Evolutionary conservation across 805 yeast species (phyloP), one percentile per base, ranked within the genome.

Genomic region (Hemisphaericaspora nanyangensis): DNA sequence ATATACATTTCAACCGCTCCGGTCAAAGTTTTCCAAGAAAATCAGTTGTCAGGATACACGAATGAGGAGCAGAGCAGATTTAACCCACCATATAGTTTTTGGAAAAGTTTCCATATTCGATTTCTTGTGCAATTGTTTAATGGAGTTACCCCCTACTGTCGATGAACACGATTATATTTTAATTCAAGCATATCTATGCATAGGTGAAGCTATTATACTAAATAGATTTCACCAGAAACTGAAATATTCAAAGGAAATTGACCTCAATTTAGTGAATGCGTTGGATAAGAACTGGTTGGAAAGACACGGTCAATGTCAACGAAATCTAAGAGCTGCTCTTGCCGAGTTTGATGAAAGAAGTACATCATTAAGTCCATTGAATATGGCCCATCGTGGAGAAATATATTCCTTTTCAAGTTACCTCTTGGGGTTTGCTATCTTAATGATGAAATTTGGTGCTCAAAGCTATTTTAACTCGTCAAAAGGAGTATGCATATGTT

Each of bases 191-290:
- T 42, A 43, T 29, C 31, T 52, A 5, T 47, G 48, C 31, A 34
- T 55, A 16, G 60, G 60, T 10, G 47, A 43, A 29, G 36, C 44
- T 4, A 35, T 49, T 2, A 34, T 51, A 3, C 19, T 38, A 12
- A 54, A 42, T 34, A 41, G 37, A 18, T 38, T 52, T 29, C 45
- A 36, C 13, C 35, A 29, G 25, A 38, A 37, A 34, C 36, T 40
- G 26, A 12, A 38, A 20, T 17, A 18, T 12, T 10, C 13, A 12
- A 11, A 5, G 7, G 11, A 15, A 4, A 4, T 13, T 4, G 5
- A 12, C 18, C 6, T 19, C 4, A 12, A 30, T 3, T 24, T 24
- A 12, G 29, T 51, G 19, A 44, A 39, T 18, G 26, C 16, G 5
- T 40, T 52, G 1, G 44, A 45, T n/a, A 33, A 31, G 17, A 41